Evolutionary conservation across 257 asterid genomes (phyloP), one percentile per base, ranked within the genome.

Genomic region (Handroanthus guayacan): DNA sequence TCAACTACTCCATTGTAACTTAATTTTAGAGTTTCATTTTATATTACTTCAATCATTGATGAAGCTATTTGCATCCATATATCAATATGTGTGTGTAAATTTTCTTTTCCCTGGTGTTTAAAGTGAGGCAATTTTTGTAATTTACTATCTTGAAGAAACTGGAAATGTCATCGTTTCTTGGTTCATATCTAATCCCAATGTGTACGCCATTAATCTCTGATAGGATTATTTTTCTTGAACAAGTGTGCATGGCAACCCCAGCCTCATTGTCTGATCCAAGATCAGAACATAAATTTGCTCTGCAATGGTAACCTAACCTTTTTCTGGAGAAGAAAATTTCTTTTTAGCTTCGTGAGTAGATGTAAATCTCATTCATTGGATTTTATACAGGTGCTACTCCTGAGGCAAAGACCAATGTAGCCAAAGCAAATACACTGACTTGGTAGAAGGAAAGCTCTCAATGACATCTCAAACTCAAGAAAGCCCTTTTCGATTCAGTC

Each of bases 391-490:
- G 84, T 60, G 75, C 82, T 70, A 47, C 79, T 76, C 66, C 84
- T 72, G 84, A 81, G 57, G 82, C 83, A 75, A 85, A 81, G 80
- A 39, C 71, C 62, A 84, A 68, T 71, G 45, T 34, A 17, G 71
- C 75, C 52, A 84, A 78, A 76, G 78, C 71, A 14, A 62, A 62
- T 64, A 89, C 79, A 77, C 70, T 85, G 82, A 56, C 63, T 72
- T 17, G 83, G 87, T 11, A 86, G 84, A 71, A 78, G 92, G 82
- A 89, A 79, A 75, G 92, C 92, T 55, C 88, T 89, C 8, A 84
- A 87, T 44, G 92, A 89, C 76, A 87, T 87, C 72, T 84, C 92
- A 13, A 87, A 86, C 84, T 84, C 94, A 7, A 81, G 82, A 67
- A 89, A 82, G 57, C 84, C 87, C 43, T 75, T 80, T 43, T 68